phyloP scores from a whole-genome alignment of 257 asterid species.

The Nicotiana otophora region DNA sequence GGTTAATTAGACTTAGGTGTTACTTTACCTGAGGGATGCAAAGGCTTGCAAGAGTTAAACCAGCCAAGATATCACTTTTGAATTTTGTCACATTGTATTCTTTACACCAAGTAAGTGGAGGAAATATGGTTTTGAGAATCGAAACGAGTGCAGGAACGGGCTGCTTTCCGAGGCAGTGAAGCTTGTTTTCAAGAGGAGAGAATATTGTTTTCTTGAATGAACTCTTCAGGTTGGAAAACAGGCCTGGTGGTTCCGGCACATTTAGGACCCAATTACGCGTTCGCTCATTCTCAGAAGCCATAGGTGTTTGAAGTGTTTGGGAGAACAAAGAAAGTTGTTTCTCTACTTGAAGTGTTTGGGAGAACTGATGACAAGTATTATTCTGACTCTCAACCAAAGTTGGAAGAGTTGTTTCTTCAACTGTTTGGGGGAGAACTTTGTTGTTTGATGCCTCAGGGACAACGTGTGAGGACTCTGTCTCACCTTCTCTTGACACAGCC shows the following conservation, averaged over 20 bases:
- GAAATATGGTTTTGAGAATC: slow-evolving; percentile 19
- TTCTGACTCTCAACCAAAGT: not conserved
- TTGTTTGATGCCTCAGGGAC: not conserved
- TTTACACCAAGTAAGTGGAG: slow-evolving; percentile 28
- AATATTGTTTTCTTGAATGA: not conserved
- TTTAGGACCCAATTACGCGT: slow-evolving; percentile 25
- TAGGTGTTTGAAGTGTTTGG: slow-evolving; percentile 31
- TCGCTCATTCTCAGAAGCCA: slow-evolving; percentile 1
- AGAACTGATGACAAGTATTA: slow-evolving; percentile 16
- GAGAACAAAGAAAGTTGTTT: slow-evolving; percentile 11
- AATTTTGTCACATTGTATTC: slow-evolving; percentile 22
- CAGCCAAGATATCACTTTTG: slow-evolving; percentile 33
- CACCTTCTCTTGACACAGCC: slow-evolving; percentile 1
- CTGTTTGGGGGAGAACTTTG: slow-evolving; percentile 17
- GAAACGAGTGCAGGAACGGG: not conserved
- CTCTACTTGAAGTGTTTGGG: slow-evolving; percentile 30
- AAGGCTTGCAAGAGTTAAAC: slow-evolving; percentile 45
- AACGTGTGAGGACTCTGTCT: slow-evolving; percentile 10
- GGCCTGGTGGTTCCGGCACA: slow-evolving; percentile 34
- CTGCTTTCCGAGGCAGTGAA: slow-evolving; percentile 1
- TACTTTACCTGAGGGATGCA: slow-evolving; percentile 37
- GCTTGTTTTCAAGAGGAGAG: not conserved
- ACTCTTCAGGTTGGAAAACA: not conserved
- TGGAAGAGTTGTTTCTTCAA: not conserved
- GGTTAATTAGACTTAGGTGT: not conserved